Base-by-base conservation (phyloP, 805 yeast species). In the Lachancea thermotolerans region DNA sequence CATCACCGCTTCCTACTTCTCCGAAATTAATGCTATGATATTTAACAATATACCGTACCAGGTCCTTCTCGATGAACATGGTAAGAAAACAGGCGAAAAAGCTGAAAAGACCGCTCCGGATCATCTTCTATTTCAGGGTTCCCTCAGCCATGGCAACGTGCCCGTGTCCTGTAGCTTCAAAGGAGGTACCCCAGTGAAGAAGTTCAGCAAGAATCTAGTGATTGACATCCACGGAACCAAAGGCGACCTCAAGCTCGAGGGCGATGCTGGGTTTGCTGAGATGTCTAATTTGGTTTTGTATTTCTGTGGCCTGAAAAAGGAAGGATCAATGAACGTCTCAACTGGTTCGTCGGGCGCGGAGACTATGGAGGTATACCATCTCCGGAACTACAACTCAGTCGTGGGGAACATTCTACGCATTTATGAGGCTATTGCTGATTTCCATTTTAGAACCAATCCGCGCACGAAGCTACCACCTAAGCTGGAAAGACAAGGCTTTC, bases 211-310 rank as follows among this genome's bases (percentile, higher is more conserved):
- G 47, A 61, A 59, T 45, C 42, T 61, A 38, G 59, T 61, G n/a
- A 58, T 60, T 25, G 64, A 61, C 44, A 55, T 61, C 30, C 65
- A 61, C 46, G 65, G 65, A 15, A 58, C 65, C 12, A 59, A 56
- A 42, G 65, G 65, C 40, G 64, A 61, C 50, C 44, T 59, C 15
- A 61, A 59, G 43, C 47, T 61, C 15, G 65, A 61, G 46, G 65
- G 65, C 37, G 64, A 61, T 42, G 65, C 64, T 7, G 65, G 65
- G n/a, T 61, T 61, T 44, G 61, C 62, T 1, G 64, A 59, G 40
- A 57, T 61, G 10, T 58, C 65, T 6, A 61, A 59, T 41, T 45
- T 61, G 10, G 64, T 59, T 1, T 45, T 61, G 31, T 61, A 59
- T 46, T 61, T 58, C 44, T 57, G 59, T 44, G 65, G 65, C 37